phyloP scores from a whole-genome alignment of 495 filamentous ascomycete species.

The Aspergillus nanangensis region DNA sequence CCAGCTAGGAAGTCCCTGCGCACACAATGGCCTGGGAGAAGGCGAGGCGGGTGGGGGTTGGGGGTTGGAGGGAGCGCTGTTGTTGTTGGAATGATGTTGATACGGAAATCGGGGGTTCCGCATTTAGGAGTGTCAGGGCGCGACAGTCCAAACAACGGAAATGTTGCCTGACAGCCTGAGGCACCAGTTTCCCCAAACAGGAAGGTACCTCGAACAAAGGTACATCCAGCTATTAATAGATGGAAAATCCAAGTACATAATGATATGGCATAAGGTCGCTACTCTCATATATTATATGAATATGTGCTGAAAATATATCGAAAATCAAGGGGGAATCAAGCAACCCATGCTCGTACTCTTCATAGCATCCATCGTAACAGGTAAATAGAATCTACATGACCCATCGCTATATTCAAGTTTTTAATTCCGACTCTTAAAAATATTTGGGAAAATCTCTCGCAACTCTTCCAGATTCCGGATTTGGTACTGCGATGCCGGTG shows the following conservation, averaged over 20 bases:
- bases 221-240: too few species aligned
- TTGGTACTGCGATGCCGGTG: slow-evolving; percentile 60
- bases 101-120: slow-evolving; percentile 1
- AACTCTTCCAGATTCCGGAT: slow-evolving; percentile 71
- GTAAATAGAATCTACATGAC: neutral
- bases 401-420: neutral
- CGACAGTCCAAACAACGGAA: too few species aligned
- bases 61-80: slow-evolving; percentile 17
- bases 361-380: slow-evolving; percentile 3
- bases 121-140: slow-evolving; percentile 15
- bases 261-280: too few species aligned
- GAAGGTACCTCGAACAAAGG: too few species aligned
- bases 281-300: too few species aligned
- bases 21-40: slow-evolving; percentile 1
- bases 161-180: slow-evolving; percentile 13
- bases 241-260: too few species aligned
- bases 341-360: neutral
- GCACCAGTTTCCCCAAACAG: slow-evolving; percentile 5
- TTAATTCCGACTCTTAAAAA: slow-evolving; percentile 53
- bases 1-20: slow-evolving; percentile 4
- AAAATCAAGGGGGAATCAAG: slow-evolving; percentile 1
- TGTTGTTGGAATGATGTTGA: slow-evolving; percentile 8
- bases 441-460: slow-evolving; percentile 64
- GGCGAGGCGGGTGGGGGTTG: neutral
- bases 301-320: neutral